Evolutionary conservation across 345 rosid species (phyloP), one percentile per base, ranked within the genome.

Genomic region (Salix koriyanagi): DNA sequence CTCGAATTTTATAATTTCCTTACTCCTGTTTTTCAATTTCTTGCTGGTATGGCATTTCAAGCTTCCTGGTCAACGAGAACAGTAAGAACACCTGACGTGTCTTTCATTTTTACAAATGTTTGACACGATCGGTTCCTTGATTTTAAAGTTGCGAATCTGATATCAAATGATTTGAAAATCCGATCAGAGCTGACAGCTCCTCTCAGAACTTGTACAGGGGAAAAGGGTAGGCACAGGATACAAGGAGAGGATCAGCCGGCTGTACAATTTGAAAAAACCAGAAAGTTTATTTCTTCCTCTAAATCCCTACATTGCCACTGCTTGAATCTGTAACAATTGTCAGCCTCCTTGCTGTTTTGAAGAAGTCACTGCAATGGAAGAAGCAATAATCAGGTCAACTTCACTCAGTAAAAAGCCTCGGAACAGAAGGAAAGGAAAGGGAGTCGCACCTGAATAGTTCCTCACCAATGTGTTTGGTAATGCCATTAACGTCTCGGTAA

Each of bases 291-390:
- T 80, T 75, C 75, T 65, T 58, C 77, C 79, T 64, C 78, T 78
- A 83, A 50, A 71, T 78, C 61, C 91, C 87, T 74, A 87, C 61
- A 50, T 76, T 79, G 75, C 83, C 82, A 73, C 86, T 86, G 85
- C 91, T 83, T 46, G 89, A 87, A 83, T 87, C 88, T 76, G 73
- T 80, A 70, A 78, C 75, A 77, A 90, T 84, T 32, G 92, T 89
- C 86, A 90, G 67, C 75, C 92, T 83, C 68, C 85, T 87, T 19
- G 94, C 90, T 21, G 78, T 81, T 78, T 78, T 86, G 72, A 52
- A 72, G 62, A 90, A 89, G 19, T 85, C 83, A 37, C 94, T 90
- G 88, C 88, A 69, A 76, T 90, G 88, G 86, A 69, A 76, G 4
- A 64, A 56, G 18, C 56, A 73, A 30, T 7, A 44, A 39, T 52